Percentiles rank a stretch among this genome's conserved stretches.
phyloP scores from a whole-genome alignment of 2,329 filamentous ascomycete species.

The Fusarium phyllophilum region DNA sequence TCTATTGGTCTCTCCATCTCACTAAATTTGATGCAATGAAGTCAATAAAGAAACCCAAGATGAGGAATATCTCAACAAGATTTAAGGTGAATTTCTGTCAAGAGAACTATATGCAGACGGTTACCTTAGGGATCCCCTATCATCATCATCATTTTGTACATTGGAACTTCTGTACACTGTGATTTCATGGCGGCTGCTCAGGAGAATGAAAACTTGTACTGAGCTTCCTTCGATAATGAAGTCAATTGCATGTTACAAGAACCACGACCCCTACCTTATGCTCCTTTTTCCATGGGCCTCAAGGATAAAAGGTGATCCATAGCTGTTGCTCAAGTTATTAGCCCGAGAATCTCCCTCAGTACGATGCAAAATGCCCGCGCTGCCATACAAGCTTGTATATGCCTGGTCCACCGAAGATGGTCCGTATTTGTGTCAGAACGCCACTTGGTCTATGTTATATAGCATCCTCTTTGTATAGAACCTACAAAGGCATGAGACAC shows the following conservation, averaged over 20 bases:
- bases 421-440: not conserved
- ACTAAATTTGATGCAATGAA: not conserved
- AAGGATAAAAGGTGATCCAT: not conserved
- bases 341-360: not conserved
- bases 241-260: not conserved
- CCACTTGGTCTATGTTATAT: not conserved
- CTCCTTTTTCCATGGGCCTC: accelerated
- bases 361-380: no score
- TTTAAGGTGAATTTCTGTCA: no score
- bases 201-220: not conserved
- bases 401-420: not conserved
- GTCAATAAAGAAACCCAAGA: not conserved
- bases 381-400: not conserved
- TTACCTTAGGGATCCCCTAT: no score
- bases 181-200: not conserved
- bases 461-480: not conserved
- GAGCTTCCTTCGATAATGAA: no score
- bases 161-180: accelerated
- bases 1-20: not conserved
- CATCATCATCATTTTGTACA: not conserved
- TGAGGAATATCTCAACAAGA: no score
- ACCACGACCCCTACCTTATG: not conserved
- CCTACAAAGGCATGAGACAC: not conserved
- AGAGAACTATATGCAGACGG: no score
- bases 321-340: not conserved